Evolutionary conservation across 805 yeast genomes (phyloP).

Genomic region (Naumovozyma dairenensis): DNA sequence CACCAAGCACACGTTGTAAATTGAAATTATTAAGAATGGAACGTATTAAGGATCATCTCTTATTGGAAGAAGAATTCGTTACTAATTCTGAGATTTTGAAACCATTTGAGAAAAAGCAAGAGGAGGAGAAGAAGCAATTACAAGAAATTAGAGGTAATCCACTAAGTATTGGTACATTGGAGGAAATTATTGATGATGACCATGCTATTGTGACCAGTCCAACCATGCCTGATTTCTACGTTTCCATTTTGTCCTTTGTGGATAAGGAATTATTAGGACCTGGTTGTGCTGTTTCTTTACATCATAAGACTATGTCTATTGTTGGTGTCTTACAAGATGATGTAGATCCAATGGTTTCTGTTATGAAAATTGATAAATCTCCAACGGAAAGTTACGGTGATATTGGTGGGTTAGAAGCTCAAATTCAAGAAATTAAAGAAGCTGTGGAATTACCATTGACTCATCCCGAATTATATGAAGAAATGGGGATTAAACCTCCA

Average conservation of each 20-base stretch:
- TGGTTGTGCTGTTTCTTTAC: constrained; percentile 89
- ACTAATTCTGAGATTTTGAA: constrained; percentile 89
- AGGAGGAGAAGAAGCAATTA: constrained; percentile 88
- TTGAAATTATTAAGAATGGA: constrained; percentile 85
- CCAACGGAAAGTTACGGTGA: constrained; percentile 96
- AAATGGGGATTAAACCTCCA: constrained; percentile 98
- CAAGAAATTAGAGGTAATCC: constrained; percentile 96
- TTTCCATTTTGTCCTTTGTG: constrained; percentile 89
- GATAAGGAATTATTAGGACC: constrained; percentile 95
- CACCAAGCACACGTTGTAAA: constrained; percentile 90
- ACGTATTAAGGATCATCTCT: constrained; percentile 89
- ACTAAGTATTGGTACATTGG: constrained; percentile 91
- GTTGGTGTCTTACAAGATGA: constrained; percentile 99
- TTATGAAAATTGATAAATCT: constrained; percentile 95
- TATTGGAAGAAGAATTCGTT: constrained; percentile 92
- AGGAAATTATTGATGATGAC: constrained; percentile 95
- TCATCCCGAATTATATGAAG: constrained; percentile 94
- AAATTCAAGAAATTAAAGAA: constrained; percentile 96
- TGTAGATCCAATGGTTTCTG: constrained; percentile 95
- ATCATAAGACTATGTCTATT: constrained; percentile 89
- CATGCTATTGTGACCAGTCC: constrained; percentile 96
- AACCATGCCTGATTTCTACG: constrained; percentile 96
- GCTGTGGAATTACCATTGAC: constrained; percentile 92
- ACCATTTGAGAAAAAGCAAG: constrained; percentile 93
- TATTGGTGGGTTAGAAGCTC: constrained; percentile 91